A percentile compares a stretch with the other conserved stretches of the same genome.
phyloP scores from a whole-genome alignment of 208 protist genomes.

The Perkinsela sp. region DNA sequence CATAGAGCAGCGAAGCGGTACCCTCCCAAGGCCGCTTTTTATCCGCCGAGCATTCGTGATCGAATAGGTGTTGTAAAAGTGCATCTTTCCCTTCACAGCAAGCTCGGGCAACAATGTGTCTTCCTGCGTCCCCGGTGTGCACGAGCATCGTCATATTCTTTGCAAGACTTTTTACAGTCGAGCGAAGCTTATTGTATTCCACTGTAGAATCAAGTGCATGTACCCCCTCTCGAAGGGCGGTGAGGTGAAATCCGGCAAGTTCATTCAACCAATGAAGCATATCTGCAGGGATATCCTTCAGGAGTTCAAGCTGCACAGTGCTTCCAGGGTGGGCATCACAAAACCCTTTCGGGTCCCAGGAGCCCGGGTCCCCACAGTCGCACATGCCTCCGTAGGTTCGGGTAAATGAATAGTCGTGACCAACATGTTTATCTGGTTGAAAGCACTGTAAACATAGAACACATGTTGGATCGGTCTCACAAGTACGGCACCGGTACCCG shows the following conservation, averaged over 20 bases:
- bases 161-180: background rate
- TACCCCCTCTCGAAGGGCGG: background rate
- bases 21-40: background rate
- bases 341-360: constrained; percentile 1
- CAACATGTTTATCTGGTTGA: constrained; percentile 9
- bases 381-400: constrained; percentile 11
- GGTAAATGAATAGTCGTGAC: constrained; percentile 9
- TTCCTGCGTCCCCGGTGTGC: background rate
- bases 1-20: background rate
- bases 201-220: background rate
- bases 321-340: background rate
- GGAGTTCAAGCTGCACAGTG: constrained; percentile 1
- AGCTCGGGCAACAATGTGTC: background rate
- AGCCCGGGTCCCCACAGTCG: constrained; percentile 15
- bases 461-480: constrained; percentile 14
- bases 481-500: constrained; percentile 17
- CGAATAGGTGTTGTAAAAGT: background rate
- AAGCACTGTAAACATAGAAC: constrained; percentile 17
- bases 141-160: background rate
- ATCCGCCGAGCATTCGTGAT: background rate
- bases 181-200: background rate
- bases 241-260: background rate
- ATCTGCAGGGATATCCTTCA: background rate
- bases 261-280: background rate
- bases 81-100: background rate